A percentile compares a stretch with the other conserved stretches of the same genome.
Evolutionary conservation across 164 flowering plant species (phyloP).

Genomic region (Tinospora cordifolia): DNA sequence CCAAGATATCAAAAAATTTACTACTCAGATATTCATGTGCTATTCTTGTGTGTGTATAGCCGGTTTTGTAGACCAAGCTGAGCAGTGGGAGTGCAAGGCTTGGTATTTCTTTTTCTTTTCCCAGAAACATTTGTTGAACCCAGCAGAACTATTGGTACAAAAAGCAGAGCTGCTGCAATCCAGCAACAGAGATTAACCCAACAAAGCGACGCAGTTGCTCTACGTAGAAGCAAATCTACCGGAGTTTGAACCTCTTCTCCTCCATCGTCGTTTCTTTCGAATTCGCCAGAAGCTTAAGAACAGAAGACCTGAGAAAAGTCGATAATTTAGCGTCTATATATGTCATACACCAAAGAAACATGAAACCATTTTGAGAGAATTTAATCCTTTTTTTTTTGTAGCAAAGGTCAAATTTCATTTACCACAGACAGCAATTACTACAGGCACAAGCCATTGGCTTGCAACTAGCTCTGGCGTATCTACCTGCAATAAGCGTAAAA

Average conservation of each 20-base stretch:
- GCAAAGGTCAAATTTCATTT: slow-evolving; percentile 15
- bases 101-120: no score
- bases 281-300: slow-evolving; percentile 69
- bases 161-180: background rate
- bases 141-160: background rate
- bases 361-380: no score
- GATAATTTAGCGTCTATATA: background rate
- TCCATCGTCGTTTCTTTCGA: slow-evolving; percentile 66
- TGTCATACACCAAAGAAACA: no score
- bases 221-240: slow-evolving; percentile 40
- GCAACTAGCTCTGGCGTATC: slow-evolving; percentile 56
- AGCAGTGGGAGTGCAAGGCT: no score
- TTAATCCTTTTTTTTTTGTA: no score
- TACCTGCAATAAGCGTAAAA: slow-evolving; percentile 36
- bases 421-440: slow-evolving; percentile 57
- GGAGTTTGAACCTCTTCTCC: slow-evolving; percentile 65
- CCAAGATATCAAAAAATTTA: background rate
- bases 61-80: no score
- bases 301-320: slow-evolving; percentile 49
- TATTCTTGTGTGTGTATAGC: no score
- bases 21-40: no score
- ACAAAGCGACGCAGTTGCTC: slow-evolving; percentile 2
- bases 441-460: slow-evolving; percentile 79
- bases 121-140: no score
- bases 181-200: background rate